Conservation (phyloP, 2,329 filamentous ascomycete genomes). For the Sporothrix dimorphospora region DNA sequence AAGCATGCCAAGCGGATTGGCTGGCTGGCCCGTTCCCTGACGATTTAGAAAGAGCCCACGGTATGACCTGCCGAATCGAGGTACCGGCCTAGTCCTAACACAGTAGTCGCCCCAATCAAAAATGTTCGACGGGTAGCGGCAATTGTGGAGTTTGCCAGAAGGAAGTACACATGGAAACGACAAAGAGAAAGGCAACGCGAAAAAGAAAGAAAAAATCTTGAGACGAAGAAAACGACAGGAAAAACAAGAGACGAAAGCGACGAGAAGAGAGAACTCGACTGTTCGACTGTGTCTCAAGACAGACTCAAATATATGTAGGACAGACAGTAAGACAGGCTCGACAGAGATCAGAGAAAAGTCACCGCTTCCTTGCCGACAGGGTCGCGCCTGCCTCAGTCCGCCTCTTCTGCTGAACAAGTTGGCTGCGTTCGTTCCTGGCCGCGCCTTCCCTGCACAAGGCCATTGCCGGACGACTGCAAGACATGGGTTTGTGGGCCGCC, state of each 20-base stretch:
- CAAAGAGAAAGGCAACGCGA: conserved; percentile 20
- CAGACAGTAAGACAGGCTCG: background rate
- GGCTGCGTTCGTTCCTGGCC: conserved; percentile 5
- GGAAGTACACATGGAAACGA: conserved; percentile 25
- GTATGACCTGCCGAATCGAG: conserved; percentile 30
- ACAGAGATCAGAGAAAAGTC: background rate
- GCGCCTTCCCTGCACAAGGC: conserved; percentile 15
- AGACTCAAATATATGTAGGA: background rate
- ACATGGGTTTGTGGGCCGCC: background rate
- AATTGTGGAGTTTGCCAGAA: conserved; percentile 17
- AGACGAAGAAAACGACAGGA: background rate
- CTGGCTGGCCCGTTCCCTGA: conserved; percentile 1
- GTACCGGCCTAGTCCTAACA: conserved; percentile 5
- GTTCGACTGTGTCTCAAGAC: background rate
- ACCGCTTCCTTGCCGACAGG: background rate
- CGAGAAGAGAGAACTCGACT: background rate
- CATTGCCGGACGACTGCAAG: background rate
- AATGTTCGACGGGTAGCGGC: conserved; percentile 18
- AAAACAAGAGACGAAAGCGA: background rate
- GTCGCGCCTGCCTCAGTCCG: conserved; percentile 14
- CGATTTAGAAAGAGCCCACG: conserved; percentile 1
- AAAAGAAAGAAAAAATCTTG: background rate
- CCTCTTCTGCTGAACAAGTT: background rate
- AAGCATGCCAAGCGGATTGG: conserved; percentile 23
- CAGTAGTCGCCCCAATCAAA: conserved; percentile 17